Conservation (phyloP, 208 protist species). For the Lotmaria passim region DNA sequence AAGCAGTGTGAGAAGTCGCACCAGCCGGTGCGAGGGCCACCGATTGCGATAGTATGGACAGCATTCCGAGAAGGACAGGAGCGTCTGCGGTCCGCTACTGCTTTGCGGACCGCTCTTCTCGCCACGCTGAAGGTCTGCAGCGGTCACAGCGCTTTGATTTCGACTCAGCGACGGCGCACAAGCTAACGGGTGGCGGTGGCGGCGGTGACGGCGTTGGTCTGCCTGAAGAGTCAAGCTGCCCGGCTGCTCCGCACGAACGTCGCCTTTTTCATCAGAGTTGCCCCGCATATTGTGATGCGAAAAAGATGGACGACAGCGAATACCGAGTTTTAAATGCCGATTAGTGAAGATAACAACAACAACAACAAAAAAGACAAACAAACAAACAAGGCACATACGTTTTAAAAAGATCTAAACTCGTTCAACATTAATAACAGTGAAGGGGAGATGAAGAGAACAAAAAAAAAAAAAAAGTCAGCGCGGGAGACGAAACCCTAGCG, state of each 20-base stretch:
- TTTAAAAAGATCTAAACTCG: no score
- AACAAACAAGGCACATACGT: no score
- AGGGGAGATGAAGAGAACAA: background rate
- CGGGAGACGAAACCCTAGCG: background rate
- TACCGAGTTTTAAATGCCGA: no score
- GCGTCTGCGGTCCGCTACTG: background rate
- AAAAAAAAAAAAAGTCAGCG: background rate
- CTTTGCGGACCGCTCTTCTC: background rate
- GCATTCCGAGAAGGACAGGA: background rate
- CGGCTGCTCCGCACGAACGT: background rate
- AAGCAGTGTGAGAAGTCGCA: background rate
- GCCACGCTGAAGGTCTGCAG: background rate
- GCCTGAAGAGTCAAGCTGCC: background rate
- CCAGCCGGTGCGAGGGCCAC: background rate
- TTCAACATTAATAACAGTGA: background rate
- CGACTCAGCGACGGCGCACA: background rate
- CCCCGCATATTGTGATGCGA: no score
- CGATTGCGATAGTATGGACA: background rate
- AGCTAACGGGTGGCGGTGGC: background rate
- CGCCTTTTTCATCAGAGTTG: background rate
- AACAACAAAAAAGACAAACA: background rate
- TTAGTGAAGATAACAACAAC: background rate
- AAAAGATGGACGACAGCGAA: no score
- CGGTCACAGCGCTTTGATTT: background rate
- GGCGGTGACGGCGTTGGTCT: background rate